Conservation (phyloP, 305 asterid genomes). For the Coffea humblotiana region DNA sequence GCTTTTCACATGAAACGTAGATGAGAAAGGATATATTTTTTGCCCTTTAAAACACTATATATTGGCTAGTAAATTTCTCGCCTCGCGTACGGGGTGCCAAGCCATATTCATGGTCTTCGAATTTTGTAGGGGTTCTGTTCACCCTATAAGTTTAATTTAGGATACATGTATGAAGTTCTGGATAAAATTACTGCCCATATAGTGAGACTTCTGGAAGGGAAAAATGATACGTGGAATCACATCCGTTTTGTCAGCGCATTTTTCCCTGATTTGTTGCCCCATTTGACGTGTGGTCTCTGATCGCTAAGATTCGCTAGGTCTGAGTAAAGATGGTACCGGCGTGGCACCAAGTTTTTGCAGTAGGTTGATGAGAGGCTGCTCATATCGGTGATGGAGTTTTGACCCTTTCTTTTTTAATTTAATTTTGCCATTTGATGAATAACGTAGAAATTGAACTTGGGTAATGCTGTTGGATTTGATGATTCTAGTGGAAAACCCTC, state of each 20-base stretch:
- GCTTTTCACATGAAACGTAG: neutral
- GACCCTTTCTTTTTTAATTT: neutral
- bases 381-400: neutral
- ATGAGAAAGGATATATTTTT: neutral
- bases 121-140: slow-evolving; percentile 31
- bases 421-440: neutral
- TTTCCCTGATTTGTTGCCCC: neutral
- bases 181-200: neutral
- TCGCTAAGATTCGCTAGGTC: neutral
- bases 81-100: neutral
- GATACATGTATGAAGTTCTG: slow-evolving; percentile 1
- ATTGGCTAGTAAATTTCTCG: slow-evolving; percentile 1
- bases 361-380: neutral
- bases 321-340: neutral
- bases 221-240: neutral
- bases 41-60: slow-evolving; percentile 5
- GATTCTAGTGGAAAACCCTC: neutral
- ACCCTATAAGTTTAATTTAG: neutral
- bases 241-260: neutral
- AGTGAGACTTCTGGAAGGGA: neutral
- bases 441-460: neutral
- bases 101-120: slow-evolving; percentile 22
- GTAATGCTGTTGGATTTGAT: neutral
- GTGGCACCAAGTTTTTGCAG: neutral
- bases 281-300: neutral